Evolutionary conservation across 192 early-diverging fungal genomes (phyloP).

Genomic region (Diversispora epigaea): DNA sequence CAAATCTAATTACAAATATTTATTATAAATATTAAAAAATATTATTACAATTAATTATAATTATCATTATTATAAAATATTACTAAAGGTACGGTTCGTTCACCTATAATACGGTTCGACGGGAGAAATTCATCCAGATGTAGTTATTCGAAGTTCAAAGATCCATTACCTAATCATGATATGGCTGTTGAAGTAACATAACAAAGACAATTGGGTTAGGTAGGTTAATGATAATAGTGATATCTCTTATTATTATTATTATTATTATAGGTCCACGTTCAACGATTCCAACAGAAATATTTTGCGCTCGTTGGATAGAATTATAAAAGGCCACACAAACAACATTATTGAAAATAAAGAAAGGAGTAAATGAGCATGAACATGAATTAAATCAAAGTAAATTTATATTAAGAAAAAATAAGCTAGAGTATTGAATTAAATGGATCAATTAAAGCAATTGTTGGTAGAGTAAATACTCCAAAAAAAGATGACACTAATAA

Average conservation of each 20-base stretch:
- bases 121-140: slow-evolving; percentile 62
- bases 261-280: slow-evolving; percentile 47
- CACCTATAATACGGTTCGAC: slow-evolving; percentile 35
- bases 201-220: slow-evolving; percentile 53
- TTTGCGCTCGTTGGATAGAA: slow-evolving; percentile 78
- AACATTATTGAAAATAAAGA: slow-evolving; percentile 79
- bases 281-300: slow-evolving; percentile 75
- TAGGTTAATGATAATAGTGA: slow-evolving; percentile 30
- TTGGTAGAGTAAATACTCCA: too few species aligned
- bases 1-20: too few species aligned
- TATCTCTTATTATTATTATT: too few species aligned
- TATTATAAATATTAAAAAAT: too few species aligned
- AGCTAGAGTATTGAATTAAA: background rate
- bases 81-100: too few species aligned
- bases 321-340: slow-evolving; percentile 74
- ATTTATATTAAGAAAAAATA: background rate
- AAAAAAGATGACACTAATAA: too few species aligned
- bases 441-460: too few species aligned
- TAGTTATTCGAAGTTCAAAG: slow-evolving; percentile 62
- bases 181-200: slow-evolving; percentile 50
- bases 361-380: slow-evolving; percentile 77
- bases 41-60: too few species aligned
- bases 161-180: slow-evolving; percentile 54
- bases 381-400: slow-evolving; percentile 59
- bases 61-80: too few species aligned